Base-by-base conservation (phyloP, 169 alveolate species). In the Sarcocystis neurona region DNA sequence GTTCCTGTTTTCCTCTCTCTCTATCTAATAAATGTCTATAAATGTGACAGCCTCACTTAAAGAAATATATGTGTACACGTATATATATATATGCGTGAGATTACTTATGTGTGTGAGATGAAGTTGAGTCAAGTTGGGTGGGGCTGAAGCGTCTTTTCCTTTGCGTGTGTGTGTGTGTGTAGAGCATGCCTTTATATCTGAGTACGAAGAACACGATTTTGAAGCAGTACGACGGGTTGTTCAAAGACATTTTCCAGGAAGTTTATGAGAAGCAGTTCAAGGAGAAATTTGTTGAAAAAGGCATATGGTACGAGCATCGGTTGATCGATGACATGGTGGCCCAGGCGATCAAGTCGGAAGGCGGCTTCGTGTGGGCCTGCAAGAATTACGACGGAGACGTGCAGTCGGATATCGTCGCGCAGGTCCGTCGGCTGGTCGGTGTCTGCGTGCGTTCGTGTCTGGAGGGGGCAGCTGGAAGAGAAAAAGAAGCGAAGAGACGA, bases 361-460 rank as follows among this genome's bases (percentile, higher is more conserved):
- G 99, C 39, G 99, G 99, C 60, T 98, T 97, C 91, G 98, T 98
- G 47, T 98, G 99, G 99, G 99, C 99, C n/a, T 97, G 99, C 95
- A 98, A 98, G 94, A 98, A 97, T 95, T 97, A 98, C 93, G 99
- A 98, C 90, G 99, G 99, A 34, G 99, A 98, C 91, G 99, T 97
- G 39, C 97, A 97, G 94, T 95, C 98, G 18, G 99, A 97, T 90
- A 96, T 97, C 50, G 98, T 98, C 37, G 99, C 99, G 66, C 98
- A 98, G 79, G 93, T 88, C 48, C 23, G 90, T 4, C 43, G 39
- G 27, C 47, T 70, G 12, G 37, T n/a, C 10, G 56, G 32, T 15
- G 66, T 77, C 30, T n/a, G 41, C 30, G 37, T 43, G 66, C 30
- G 10, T 77, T n/a, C 85, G 56, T 77, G 32, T 23, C 85, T n/a